These are phyloP conservation scores for Neurospora pannonica DNA, from an alignment of 495 filamentous ascomycete species.

Conservation along the genomic window DNA sequence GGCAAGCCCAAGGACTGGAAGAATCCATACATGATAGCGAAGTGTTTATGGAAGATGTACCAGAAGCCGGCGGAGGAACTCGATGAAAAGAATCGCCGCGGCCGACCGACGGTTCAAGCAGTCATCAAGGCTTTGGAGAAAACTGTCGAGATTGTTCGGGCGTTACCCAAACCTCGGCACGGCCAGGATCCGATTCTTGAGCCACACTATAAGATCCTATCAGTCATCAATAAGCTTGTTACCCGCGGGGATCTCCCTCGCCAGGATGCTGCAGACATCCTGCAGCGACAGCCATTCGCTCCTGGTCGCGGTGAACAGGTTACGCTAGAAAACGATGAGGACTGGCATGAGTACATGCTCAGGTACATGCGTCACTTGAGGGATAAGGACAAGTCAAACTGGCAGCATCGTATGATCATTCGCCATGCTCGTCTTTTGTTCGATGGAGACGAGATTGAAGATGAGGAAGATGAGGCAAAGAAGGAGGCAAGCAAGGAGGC, in stretches of 20 bases:
- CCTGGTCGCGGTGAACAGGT: conserved; percentile 26
- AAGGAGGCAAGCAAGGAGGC: conserved; percentile 11
- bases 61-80: conserved; percentile 45
- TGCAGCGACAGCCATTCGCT: conserved; percentile 37
- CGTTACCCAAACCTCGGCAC: conserved; percentile 67
- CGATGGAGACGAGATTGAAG: conserved; percentile 17
- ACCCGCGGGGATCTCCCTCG: conserved; percentile 31
- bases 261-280: conserved; percentile 33
- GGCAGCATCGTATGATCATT: conserved; percentile 90
- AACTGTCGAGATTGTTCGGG: conserved; percentile 54
- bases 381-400: conserved; percentile 84
- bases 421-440: conserved; percentile 72
- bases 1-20: conserved; percentile 78
- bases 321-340: conserved; percentile 39
- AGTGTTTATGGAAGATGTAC: conserved; percentile 95
- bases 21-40: conserved; percentile 84
- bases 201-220: conserved; percentile 92
- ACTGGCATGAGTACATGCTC: conserved; percentile 70
- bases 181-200: conserved; percentile 81
- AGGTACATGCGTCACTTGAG: conserved; percentile 64
- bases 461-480: conserved; percentile 19
- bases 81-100: conserved; percentile 31
- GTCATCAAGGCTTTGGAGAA: conserved; percentile 57
- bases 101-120: conserved; percentile 42
- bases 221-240: conserved; percentile 77